A percentile compares a stretch with the other conserved stretches of the same genome.
These are phyloP conservation scores for Fraxinus latifolia DNA, from an alignment of 305 asterid species.

Conservation along the genomic window DNA sequence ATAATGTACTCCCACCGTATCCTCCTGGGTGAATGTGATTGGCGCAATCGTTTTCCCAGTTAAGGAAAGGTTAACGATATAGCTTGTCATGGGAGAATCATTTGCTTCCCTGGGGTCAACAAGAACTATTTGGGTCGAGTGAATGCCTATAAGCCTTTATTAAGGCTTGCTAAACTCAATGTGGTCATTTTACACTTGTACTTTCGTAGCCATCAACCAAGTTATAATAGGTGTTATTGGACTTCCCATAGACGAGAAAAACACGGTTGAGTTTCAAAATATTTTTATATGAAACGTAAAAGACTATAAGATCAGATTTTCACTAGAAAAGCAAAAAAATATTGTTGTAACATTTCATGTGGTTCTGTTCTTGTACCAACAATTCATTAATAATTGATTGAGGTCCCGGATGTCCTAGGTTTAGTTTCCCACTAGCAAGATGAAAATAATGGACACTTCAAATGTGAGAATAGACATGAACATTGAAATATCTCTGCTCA, in stretches of 20 bases:
- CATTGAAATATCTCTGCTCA: background rate
- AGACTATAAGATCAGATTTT: background rate
- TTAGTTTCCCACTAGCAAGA: background rate
- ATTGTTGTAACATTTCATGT: background rate
- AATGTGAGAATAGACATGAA: background rate
- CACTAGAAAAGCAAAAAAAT: background rate
- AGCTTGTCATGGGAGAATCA: too few relatives aligned
- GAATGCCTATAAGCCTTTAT: background rate
- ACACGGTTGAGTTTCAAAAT: background rate
- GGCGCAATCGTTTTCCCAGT: too few relatives aligned
- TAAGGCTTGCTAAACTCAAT: background rate
- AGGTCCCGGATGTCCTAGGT: background rate
- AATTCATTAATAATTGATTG: background rate
- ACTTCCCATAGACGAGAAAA: background rate
- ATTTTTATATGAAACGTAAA: background rate
- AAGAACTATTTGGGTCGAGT: background rate
- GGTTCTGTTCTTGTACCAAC: background rate
- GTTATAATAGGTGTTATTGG: background rate
- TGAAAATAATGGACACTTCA: background rate
- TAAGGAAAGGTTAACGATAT: too few relatives aligned
- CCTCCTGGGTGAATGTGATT: too few relatives aligned
- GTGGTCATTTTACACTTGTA: background rate
- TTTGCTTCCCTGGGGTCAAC: too few relatives aligned
- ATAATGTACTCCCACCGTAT: too few relatives aligned
- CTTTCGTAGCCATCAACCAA: background rate